phyloP scores from a whole-genome alignment of 257 asterid genomes.

The Cordia subcordata region DNA sequence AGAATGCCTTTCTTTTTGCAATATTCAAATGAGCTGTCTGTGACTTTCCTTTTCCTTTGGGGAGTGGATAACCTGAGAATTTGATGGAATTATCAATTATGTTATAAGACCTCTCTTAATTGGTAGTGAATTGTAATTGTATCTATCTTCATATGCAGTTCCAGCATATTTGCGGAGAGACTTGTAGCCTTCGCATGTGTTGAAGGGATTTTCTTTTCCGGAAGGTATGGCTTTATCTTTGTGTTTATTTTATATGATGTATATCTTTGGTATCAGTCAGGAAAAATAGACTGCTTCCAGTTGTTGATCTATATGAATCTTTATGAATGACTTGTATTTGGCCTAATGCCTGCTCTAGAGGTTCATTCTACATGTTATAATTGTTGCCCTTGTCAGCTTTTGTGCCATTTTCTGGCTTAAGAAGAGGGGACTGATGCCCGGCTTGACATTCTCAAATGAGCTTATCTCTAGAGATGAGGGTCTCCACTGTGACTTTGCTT shows the following conservation, averaged over 20 bases:
- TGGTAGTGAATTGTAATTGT: constrained; percentile 1
- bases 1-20: too few relatives aligned
- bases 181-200: constrained; percentile 79
- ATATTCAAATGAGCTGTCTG: too few relatives aligned
- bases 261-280: too few relatives aligned
- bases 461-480: constrained; percentile 87
- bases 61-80: too few relatives aligned
- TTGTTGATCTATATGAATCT: too few relatives aligned
- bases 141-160: constrained; percentile 34
- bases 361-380: background rate
- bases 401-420: constrained; percentile 87
- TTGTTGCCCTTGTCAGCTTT: constrained; percentile 42
- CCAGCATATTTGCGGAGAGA: constrained; percentile 71
- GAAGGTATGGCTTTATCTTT: constrained; percentile 41
- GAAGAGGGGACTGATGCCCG: constrained; percentile 80
- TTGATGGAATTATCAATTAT: too few relatives aligned
- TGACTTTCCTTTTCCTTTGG: too few relatives aligned
- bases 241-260: too few relatives aligned
- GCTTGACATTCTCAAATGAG: constrained; percentile 81
- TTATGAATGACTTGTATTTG: too few relatives aligned
- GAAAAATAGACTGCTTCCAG: too few relatives aligned
- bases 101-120: too few relatives aligned
- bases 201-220: constrained; percentile 87
- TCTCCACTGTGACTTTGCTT: constrained; percentile 83
- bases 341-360: background rate